Evolutionary conservation across 192 early-diverging fungal genomes (phyloP), one percentile per base, ranked within the genome.

Genomic region (Blastocladiella britannica): DNA sequence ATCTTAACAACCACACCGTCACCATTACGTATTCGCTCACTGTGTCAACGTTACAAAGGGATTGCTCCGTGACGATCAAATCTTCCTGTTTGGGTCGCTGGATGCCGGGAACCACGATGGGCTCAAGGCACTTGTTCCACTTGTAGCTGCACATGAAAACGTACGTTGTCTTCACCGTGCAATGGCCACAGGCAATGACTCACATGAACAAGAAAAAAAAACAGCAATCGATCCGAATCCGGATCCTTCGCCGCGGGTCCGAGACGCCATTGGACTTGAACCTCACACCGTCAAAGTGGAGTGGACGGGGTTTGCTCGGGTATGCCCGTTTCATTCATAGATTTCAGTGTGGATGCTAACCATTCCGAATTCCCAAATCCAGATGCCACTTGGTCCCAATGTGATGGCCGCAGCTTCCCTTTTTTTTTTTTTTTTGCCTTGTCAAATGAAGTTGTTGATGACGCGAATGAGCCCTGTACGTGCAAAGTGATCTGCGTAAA

Each of bases 261-360:
- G 15, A 12, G 0, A 51, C 43, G 18, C n/a, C 12, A 0, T 18
- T 72, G 0, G 30, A 51, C 4, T 31, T 76, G 22, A 60, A 51
- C 7, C 74, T 72, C 12, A 55, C n/a, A n/a, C n/a, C n/a, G n/a
- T n/a, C 58, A 27, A 61, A 64, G 29, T 76, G 74, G 72, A 29
- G 25, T 20, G 74, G 74, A 9, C 58, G 65, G 1, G 74, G 74
- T 2, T 53, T 76, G 26, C 59, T 76, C 51, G 74, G 74, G 55
- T 76, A 62, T 53, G 18, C 47, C n/a, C n/a, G n/a, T n/a, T n/a
- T n/a, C n/a, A n/a, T n/a, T n/a, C n/a, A n/a, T n/a, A n/a, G n/a
- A n/a, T n/a, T n/a, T n/a, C n/a, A n/a, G n/a, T n/a, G n/a, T n/a
- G n/a, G n/a, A n/a, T n/a, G n/a, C n/a, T n/a, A n/a, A n/a, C n/a